phyloP scores from a whole-genome alignment of 2,329 filamentous ascomycete species.

The Penicillium glabrum region DNA sequence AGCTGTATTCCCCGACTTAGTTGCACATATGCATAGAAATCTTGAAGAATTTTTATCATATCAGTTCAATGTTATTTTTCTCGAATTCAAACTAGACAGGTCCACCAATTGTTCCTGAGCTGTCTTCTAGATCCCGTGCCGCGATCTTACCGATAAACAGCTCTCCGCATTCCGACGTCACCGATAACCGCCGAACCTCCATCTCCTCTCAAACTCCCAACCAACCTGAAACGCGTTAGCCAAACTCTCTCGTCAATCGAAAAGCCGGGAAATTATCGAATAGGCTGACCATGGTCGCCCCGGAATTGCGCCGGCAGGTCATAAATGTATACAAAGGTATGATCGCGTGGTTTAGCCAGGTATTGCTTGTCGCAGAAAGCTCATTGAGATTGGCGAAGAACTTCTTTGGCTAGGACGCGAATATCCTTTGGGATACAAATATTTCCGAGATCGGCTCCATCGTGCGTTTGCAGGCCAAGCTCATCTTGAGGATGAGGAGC shows the following conservation, averaged over 20 bases:
- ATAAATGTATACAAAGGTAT: constrained; percentile 86
- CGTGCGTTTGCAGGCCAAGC: constrained; percentile 80
- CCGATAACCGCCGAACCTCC: constrained; percentile 19
- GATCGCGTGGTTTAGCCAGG: neutral
- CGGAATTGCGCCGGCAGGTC: constrained; percentile 70
- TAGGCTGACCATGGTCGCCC: constrained; percentile 45
- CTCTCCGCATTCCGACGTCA: constrained; percentile 22
- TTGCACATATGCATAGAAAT: too few species aligned
- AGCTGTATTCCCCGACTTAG: too few species aligned
- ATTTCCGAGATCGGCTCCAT: constrained; percentile 79
- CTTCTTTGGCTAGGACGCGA: constrained; percentile 80
- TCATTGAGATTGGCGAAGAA: constrained; percentile 55
- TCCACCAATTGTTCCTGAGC: neutral
- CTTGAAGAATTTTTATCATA: neutral
- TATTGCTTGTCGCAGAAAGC: neutral
- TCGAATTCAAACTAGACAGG: too few species aligned
- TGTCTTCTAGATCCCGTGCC: neutral
- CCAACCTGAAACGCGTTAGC: neutral
- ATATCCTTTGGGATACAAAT: constrained; percentile 81
- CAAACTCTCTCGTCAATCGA: neutral
- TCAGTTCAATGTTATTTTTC: too few species aligned
- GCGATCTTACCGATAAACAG: constrained; percentile 1
- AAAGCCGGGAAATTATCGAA: neutral
- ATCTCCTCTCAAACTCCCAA: neutral
- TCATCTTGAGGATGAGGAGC: constrained; percentile 65